These are phyloP conservation scores for Aureobasidium sp. DNA, from an alignment of 2,329 filamentous ascomycete species.

Conservation along the genomic window DNA sequence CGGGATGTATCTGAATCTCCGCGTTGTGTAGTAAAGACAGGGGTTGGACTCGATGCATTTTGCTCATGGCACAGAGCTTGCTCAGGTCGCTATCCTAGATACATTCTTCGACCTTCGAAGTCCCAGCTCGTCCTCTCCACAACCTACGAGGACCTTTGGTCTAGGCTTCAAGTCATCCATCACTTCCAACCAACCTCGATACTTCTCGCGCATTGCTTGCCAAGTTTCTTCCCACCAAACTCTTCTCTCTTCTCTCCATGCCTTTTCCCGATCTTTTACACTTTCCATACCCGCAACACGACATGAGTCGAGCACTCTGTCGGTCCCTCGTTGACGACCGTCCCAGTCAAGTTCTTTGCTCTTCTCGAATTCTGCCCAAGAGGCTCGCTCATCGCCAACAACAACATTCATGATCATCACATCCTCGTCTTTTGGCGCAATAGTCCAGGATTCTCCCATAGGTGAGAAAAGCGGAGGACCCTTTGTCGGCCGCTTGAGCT, in stretches of 20 bases:
- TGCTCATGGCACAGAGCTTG: too few relatives aligned
- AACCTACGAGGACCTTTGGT: neutral
- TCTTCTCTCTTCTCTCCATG: constrained; percentile 2
- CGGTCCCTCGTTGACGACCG: neutral
- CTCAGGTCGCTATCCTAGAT: neutral
- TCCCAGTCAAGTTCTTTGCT: neutral
- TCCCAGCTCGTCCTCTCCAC: neutral
- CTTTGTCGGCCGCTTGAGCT: neutral
- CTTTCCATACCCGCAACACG: constrained; percentile 10
- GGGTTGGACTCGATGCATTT: too few relatives aligned
- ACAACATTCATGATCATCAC: neutral
- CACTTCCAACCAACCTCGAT: neutral
- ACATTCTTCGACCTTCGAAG: neutral
- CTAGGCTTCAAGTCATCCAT: neutral
- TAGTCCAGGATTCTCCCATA: neutral
- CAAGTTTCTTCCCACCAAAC: constrained; percentile 3
- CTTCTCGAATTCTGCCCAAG: neutral
- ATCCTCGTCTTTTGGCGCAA: constrained; percentile 1
- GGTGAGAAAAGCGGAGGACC: neutral
- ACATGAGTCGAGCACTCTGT: constrained; percentile 5
- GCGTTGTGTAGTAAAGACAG: too few relatives aligned
- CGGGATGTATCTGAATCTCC: too few relatives aligned
- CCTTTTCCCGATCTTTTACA: neutral
- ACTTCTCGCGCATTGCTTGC: neutral
- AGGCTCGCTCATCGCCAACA: neutral